Percentiles rank a stretch among this genome's conserved stretches.
Evolutionary conservation across 2,329 filamentous ascomycete genomes (phyloP).

Genomic region (Ceratocystis harringtonii): DNA sequence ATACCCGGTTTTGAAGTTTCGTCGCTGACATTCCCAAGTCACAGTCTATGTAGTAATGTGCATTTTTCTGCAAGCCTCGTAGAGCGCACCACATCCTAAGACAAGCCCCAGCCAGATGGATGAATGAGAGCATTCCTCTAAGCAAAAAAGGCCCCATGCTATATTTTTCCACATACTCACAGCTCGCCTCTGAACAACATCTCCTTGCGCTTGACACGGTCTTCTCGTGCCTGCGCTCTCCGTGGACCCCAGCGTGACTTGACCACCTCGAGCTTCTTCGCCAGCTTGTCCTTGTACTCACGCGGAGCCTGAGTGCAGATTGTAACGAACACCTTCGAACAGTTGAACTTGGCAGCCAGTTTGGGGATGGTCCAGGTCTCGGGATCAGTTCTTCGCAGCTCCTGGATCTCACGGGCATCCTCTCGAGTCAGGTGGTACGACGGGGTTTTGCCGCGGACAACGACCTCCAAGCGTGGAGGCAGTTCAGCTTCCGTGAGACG

Average conservation of each 20-base stretch:
- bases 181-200: conserved; percentile 39
- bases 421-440: conserved; percentile 38
- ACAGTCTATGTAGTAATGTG: conserved; percentile 12
- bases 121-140: too few relatives aligned
- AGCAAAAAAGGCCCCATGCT: background rate
- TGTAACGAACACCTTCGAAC: conserved; percentile 41
- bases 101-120: background rate
- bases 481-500: conserved; percentile 18
- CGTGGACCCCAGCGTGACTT: conserved; percentile 44
- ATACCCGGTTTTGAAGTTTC: background rate
- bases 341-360: conserved; percentile 41
- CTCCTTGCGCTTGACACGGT: conserved; percentile 37
- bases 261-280: conserved; percentile 32
- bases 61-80: conserved; percentile 9
- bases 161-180: conserved; percentile 23
- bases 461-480: conserved; percentile 18
- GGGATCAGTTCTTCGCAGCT: conserved; percentile 38
- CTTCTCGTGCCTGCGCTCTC: conserved; percentile 38
- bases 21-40: background rate
- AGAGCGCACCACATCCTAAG: background rate
- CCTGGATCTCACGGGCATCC: conserved; percentile 46
- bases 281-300: conserved; percentile 34
- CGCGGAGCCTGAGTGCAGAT: conserved; percentile 38
- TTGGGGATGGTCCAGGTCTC: conserved; percentile 37
- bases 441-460: conserved; percentile 23